Evolutionary conservation across 345 rosid species (phyloP), one percentile per base, ranked within the genome.

Genomic region (Cardamine chenopodiifolia): DNA sequence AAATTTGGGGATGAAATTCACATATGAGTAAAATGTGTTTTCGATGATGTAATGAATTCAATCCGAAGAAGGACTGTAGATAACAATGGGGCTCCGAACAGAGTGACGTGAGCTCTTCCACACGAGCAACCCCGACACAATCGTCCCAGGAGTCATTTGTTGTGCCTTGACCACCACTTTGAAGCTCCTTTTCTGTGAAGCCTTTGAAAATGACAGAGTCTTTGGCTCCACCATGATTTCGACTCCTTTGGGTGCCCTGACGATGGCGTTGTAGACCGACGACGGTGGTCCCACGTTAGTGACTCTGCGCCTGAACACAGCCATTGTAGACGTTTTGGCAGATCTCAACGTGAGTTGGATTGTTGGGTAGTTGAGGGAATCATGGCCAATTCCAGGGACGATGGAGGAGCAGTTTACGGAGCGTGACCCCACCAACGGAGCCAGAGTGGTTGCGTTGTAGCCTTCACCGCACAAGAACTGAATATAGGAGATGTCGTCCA

Each of bases 381-480:
- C 98, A 14, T 83, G 83, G 34, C 97, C 92, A 15, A 85, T 48
- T 49, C 91, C 92, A 0, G 92, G 92, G 29, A 89, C 72, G 58
- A 91, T 71, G 1, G 91, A 81, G 31, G 97, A 86, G 71, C 98
- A 93, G 68, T 84, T 89, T 25, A 86, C 55, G 20, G 84, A 77
- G 55, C 83, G 71, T 55, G 80, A 70, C 3, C 91, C 92, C 7
- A 79, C 80, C 28, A 89, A 65, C 50, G 73, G 78, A 5, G 87
- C 83, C 26, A 93, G 25, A 20, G 88, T 76, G 47, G 94, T 83
- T 68, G 89, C 83, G 3, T 8, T 64, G 78, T 88, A 89, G 67
- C 97, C 98, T 82, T 93, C 97, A 0, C 52, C 83, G 37, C 98
- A 91, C 19, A 93, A 77, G 85, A 91, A 89, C 77, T 93, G 97